A percentile compares a stretch with the other conserved stretches of the same genome.
Evolutionary conservation across 2,329 filamentous ascomycete species (phyloP).

Genomic region (Immersiporthe knoxdaviesiana): DNA sequence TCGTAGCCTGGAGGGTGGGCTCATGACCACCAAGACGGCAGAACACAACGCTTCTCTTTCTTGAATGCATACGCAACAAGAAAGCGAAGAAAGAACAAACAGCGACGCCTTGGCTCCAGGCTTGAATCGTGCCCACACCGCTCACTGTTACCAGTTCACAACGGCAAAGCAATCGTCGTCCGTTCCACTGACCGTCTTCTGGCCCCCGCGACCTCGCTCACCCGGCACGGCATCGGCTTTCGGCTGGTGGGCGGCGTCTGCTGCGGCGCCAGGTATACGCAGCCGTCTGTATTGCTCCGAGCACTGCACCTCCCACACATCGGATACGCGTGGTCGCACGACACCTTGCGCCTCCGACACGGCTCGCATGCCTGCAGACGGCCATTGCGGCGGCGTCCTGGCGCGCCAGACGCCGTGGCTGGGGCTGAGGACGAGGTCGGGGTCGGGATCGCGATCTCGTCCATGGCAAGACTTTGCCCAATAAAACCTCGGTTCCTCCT

Average conservation of each 20-base stretch:
- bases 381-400: constrained; percentile 31
- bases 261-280: constrained; percentile 40
- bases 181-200: background rate
- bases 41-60: no score
- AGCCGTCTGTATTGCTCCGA: constrained; percentile 38
- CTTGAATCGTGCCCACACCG: background rate
- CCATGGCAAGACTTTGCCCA: background rate
- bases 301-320: constrained; percentile 45
- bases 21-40: background rate
- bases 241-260: constrained; percentile 14
- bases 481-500: background rate
- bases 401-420: constrained; percentile 20
- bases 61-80: background rate
- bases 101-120: background rate
- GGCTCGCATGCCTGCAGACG: constrained; percentile 39
- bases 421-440: background rate
- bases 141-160: background rate
- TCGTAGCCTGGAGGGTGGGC: no score
- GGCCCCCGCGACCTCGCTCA: background rate
- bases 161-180: background rate
- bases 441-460: background rate
- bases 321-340: constrained; percentile 48
- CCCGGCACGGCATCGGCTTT: constrained; percentile 23
- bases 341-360: constrained; percentile 47
- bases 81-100: background rate